A percentile compares a stretch with the other conserved stretches of the same genome.
phyloP scores from a whole-genome alignment of 306 rosid genomes.

The Gleditsia sinensis region DNA sequence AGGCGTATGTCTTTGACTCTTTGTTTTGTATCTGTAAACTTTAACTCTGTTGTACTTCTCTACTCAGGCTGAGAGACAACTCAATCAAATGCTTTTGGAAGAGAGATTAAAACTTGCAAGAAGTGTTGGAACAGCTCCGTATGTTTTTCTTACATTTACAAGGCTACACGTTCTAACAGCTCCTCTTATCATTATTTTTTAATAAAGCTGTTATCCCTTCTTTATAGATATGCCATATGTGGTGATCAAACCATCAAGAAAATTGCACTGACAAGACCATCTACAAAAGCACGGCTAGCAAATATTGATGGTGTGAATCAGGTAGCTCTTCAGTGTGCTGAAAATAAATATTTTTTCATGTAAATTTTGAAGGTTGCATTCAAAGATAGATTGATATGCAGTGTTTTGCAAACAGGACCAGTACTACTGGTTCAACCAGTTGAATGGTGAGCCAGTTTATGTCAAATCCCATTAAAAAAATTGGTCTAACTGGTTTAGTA shows the following conservation, averaged over 20 bases:
- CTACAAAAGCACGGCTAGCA: conserved; percentile 86
- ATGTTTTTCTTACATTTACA: conserved; percentile 34
- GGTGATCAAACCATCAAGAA: conserved; percentile 82
- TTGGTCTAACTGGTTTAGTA: conserved; percentile 23
- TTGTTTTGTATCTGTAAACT: conserved; percentile 23
- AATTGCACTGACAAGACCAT: conserved; percentile 81
- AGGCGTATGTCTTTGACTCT: conserved; percentile 26
- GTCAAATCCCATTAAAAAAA: background rate
- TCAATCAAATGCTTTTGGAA: conserved; percentile 75
- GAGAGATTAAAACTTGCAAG: conserved; percentile 87
- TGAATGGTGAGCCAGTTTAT: conserved; percentile 5
- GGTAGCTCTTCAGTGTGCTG: conserved; percentile 47
- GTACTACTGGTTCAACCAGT: conserved; percentile 14
- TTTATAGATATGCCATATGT: conserved; percentile 80
- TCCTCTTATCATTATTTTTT: conserved; percentile 19
- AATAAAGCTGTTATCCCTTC: conserved; percentile 9
- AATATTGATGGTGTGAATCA: conserved; percentile 92
- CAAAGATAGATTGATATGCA: background rate
- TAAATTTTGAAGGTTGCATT: background rate
- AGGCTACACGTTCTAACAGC: conserved; percentile 11
- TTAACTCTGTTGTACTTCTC: conserved; percentile 25
- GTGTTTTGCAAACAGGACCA: background rate
- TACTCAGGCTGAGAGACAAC: conserved; percentile 63
- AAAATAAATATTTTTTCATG: background rate
- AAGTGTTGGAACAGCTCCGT: conserved; percentile 87